phyloP scores from a whole-genome alignment of 129 eudicot species.

The Chrysanthemum seticuspe region DNA sequence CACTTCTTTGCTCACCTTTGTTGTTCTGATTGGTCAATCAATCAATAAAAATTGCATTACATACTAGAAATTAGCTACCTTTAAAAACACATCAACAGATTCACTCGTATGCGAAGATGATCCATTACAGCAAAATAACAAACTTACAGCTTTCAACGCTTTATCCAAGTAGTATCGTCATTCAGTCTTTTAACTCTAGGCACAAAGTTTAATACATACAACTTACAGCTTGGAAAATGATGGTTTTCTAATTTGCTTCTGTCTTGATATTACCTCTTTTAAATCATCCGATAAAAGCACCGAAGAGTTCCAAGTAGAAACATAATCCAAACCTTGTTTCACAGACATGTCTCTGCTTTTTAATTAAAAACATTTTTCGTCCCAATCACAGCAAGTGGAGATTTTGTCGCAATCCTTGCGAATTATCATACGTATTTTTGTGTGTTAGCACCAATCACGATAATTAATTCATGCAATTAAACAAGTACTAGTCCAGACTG shows the following conservation, averaged over 20 bases:
- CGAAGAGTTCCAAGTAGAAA: conserved; percentile 59
- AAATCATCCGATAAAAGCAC: conserved; percentile 73
- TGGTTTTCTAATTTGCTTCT: conserved; percentile 62
- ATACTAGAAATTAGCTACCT: neutral
- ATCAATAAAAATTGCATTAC: too few relatives aligned
- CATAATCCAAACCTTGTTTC: conserved; percentile 78
- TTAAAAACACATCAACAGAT: too few relatives aligned
- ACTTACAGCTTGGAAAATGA: conserved; percentile 65
- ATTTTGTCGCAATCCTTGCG: conserved; percentile 50
- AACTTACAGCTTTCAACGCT: too few relatives aligned
- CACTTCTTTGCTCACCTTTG: too few relatives aligned
- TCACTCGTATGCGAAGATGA: too few relatives aligned
- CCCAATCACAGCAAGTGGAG: conserved; percentile 82
- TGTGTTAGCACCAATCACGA: too few relatives aligned
- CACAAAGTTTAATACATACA: neutral
- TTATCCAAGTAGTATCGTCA: too few relatives aligned
- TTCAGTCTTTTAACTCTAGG: too few relatives aligned
- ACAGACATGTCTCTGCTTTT: conserved; percentile 58
- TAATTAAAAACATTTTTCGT: conserved; percentile 53
- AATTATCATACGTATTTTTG: too few relatives aligned
- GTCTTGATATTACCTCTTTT: conserved; percentile 48
- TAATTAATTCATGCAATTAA: neutral
- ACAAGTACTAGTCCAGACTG: neutral
- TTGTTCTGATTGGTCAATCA: too few relatives aligned
- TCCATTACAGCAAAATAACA: too few relatives aligned